Evolutionary conservation across 2,329 filamentous ascomycete species (phyloP).

Genomic region (Thielaviopsis ethacetica): DNA sequence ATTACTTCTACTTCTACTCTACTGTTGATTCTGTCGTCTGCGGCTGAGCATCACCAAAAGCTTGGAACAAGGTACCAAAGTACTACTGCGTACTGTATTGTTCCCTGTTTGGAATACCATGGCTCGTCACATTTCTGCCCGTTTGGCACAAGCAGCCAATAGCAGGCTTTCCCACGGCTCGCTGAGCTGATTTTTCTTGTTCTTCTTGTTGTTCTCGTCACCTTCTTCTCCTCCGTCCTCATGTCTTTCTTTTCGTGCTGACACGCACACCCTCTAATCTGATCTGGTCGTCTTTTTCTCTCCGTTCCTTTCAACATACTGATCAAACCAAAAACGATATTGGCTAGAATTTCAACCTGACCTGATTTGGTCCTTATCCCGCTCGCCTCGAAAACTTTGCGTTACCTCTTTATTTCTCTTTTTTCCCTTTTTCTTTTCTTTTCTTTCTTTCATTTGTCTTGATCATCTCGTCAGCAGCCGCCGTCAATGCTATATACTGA

Average conservation of each 20-base stretch:
- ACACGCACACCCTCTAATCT: neutral
- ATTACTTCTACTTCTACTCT: no score
- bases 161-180: neutral
- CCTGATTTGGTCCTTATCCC: neutral
- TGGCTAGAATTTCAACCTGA: neutral
- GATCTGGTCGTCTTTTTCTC: no score
- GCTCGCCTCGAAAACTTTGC: neutral
- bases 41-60: neutral
- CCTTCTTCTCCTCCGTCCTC: no score
- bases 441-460: neutral
- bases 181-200: neutral
- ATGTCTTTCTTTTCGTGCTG: neutral
- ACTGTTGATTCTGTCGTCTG: neutral
- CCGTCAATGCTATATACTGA: constrained; percentile 1
- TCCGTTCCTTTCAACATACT: no score
- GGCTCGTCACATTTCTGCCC: neutral
- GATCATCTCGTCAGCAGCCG: neutral
- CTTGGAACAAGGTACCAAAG: no score
- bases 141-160: neutral
- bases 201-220: no score
- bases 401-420: no score
- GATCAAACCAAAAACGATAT: neutral
- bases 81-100: no score
- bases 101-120: no score
- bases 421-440: neutral